Conservation (phyloP, 2,329 filamentous ascomycete species). For the Ilyonectria sp. region DNA sequence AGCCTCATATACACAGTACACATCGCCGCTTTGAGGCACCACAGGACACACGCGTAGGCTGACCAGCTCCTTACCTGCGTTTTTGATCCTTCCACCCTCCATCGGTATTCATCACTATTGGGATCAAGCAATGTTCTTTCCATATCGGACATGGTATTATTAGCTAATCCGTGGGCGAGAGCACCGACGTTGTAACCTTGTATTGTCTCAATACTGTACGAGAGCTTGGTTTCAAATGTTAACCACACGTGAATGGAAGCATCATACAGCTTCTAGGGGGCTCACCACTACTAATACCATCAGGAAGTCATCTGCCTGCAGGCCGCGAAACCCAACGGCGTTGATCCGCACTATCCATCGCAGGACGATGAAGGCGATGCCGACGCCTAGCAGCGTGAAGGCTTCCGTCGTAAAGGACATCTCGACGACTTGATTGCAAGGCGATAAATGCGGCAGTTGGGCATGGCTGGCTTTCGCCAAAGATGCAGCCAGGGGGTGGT, state of each 20-base stretch:
- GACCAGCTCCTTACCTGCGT: conserved; percentile 66
- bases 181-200: conserved; percentile 55
- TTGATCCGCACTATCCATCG: conserved; percentile 63
- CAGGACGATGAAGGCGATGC: conserved; percentile 61
- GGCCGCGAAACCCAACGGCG: conserved; percentile 50
- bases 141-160: conserved; percentile 64
- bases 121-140: conserved; percentile 59
- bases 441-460: no score
- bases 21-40: conserved; percentile 67
- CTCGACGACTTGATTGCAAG: no score
- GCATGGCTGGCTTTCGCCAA: no score
- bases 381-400: conserved; percentile 61
- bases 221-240: conserved; percentile 2
- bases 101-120: conserved; percentile 56
- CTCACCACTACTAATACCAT: conserved; percentile 38
- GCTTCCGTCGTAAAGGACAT: conserved; percentile 38
- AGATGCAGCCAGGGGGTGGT: no score
- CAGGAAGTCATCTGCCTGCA: conserved; percentile 64
- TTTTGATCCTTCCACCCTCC: conserved; percentile 64
- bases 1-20: conserved; percentile 65
- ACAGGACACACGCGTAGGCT: conserved; percentile 64
- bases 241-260: neutral
- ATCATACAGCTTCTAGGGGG: no score
- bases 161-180: conserved; percentile 59
- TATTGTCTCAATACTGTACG: conserved; percentile 39